Evolutionary conservation across 2,329 filamentous ascomycete genomes (phyloP).

Genomic region (Trichoderma simmonsii): DNA sequence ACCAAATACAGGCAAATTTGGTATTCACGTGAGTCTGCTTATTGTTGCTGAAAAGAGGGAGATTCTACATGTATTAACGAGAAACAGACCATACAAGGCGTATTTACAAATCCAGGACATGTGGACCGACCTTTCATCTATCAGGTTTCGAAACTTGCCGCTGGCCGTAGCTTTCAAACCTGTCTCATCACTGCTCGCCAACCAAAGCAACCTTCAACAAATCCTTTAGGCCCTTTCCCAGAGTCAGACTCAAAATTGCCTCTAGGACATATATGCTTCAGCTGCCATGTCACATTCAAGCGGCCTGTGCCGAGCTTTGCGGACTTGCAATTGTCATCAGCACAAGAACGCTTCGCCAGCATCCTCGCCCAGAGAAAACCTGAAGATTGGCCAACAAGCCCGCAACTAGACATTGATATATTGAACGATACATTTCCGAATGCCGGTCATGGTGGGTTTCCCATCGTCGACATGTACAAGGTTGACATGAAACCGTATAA

Average conservation of each 20-base stretch:
- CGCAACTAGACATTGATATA: conserved; percentile 44
- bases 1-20: conserved; percentile 24
- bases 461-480: conserved; percentile 51
- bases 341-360: conserved; percentile 41
- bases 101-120: conserved; percentile 48
- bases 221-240: conserved; percentile 37
- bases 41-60: background rate
- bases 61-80: background rate
- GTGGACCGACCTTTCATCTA: conserved; percentile 53
- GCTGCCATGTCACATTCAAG: conserved; percentile 52
- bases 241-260: conserved; percentile 38
- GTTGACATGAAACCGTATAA: conserved; percentile 51
- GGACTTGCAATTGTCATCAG: conserved; percentile 38
- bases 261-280: conserved; percentile 46
- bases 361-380: conserved; percentile 33
- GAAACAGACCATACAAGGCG: conserved; percentile 52
- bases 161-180: conserved; percentile 48
- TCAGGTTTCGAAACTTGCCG: conserved; percentile 42
- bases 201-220: conserved; percentile 39
- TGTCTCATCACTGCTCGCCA: conserved; percentile 49
- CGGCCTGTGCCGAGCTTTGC: conserved; percentile 36
- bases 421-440: conserved; percentile 38
- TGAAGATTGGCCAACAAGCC: conserved; percentile 37
- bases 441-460: conserved; percentile 43
- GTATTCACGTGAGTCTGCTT: conserved; percentile 36